Percentiles rank a stretch among this genome's conserved stretches.
Evolutionary conservation across 2,329 filamentous ascomycete species (phyloP).

Genomic region (Stemphylium vesicarium): DNA sequence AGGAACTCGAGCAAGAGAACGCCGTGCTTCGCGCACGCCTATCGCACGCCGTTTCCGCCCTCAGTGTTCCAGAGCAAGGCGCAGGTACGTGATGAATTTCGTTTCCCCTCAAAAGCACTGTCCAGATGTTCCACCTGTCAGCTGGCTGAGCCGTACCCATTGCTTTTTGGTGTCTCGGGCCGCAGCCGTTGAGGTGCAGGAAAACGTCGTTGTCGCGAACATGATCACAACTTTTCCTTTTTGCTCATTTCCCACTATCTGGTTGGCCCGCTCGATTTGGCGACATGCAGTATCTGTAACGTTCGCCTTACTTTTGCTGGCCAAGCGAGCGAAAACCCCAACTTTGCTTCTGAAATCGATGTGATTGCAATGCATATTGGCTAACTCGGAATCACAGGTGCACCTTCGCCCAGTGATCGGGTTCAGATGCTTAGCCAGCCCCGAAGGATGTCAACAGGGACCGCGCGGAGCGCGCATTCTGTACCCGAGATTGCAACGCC

Average conservation of each 20-base stretch:
- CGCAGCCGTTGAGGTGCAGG: constrained; percentile 33
- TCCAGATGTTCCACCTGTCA: constrained; percentile 30
- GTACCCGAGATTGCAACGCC: constrained; percentile 46
- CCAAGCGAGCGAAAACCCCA: constrained; percentile 15
- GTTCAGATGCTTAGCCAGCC: constrained; percentile 49
- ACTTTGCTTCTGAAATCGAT: constrained; percentile 16
- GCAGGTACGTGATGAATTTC: constrained; percentile 43
- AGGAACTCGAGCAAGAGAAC: constrained; percentile 62
- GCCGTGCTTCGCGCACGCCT: constrained; percentile 59
- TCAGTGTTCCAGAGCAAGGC: constrained; percentile 45
- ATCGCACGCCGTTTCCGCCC: constrained; percentile 51
- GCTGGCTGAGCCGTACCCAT: constrained; percentile 19
- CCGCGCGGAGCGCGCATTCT: constrained; percentile 47
- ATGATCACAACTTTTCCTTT: constrained; percentile 16
- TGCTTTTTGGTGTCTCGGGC: constrained; percentile 39
- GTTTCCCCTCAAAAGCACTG: constrained; percentile 28
- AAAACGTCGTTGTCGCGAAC: constrained; percentile 27
- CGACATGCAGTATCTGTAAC: constrained; percentile 37
- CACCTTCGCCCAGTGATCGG: constrained; percentile 48
- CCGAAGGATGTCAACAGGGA: constrained; percentile 46
- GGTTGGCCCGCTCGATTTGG: constrained; percentile 27
- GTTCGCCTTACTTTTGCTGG: constrained; percentile 8
- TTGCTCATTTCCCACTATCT: constrained; percentile 16
- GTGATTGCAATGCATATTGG: constrained; percentile 26
- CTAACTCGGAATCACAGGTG: constrained; percentile 34